Evolutionary conservation across 2,329 filamentous ascomycete genomes (phyloP), one percentile per base, ranked within the genome.

Genomic region (Epichloe aotearoae): DNA sequence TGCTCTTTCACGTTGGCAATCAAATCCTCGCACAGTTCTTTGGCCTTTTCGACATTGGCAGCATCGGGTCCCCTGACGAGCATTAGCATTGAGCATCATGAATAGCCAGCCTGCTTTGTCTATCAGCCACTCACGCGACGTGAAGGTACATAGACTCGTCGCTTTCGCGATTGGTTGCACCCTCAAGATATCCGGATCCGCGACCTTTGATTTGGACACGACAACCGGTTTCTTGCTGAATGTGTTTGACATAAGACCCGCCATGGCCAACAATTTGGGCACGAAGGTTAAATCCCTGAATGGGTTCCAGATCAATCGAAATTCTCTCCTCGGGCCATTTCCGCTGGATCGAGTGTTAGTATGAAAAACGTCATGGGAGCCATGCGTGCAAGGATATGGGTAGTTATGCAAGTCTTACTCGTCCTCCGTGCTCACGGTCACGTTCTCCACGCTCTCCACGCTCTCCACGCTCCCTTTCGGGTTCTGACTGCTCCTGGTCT

Each of bases 261-360:
- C 89, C 89, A 59, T 91, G 86, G 47, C 93, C 93, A 50, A 98
- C 93, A 45, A 98, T 91, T 65, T 97, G 90, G 49, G 93, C 93
- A 56, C 93, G 86, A 46, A 98, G 74, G 63, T 98, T 98, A 71
- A 98, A 98, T 19, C 93, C 93, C 23, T 84, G 88, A 49, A 97
- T 81, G 0, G 91, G 87, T 59, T 97, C 93, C 52, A 98, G 81
- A 55, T 83, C 82, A 59, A 98, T 90, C 1, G 88, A 84, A 47
- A 98, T 95, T 61, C 86, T 88, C 70, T 96, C 89, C 64, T 97
- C 93, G 1, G 93, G 91, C 93, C 93, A 98, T 87, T 97, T 98
- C 58, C 90, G 88, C 88, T 95, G 58, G 26, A 40, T 17, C 20
- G 33, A 20, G 14, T 4, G 4, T 46, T 33, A 46, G 34, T 38